These are phyloP conservation scores for Aegilops umbellulata DNA, from an alignment of 176 grass and related monocot species.

Conservation along the genomic window DNA sequence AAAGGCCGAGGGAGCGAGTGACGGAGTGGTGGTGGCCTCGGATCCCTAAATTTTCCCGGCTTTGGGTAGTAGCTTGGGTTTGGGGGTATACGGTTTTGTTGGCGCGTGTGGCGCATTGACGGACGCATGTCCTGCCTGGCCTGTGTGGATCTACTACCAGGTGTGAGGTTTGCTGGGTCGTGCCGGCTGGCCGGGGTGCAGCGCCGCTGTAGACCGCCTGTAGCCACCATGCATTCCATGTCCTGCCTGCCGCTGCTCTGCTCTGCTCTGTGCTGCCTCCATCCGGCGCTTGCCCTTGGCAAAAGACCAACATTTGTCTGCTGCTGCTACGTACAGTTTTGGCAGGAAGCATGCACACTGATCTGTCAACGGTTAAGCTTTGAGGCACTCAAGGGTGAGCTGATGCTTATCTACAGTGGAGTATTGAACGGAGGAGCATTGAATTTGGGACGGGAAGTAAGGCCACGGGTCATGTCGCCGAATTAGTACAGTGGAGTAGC, in stretches of 20 bases:
- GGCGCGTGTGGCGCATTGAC: neutral
- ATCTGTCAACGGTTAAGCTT: no score
- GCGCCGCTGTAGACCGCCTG: neutral
- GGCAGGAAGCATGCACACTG: no score
- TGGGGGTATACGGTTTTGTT: neutral
- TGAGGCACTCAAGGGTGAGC: no score
- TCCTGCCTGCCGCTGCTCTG: neutral
- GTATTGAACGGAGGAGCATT: neutral
- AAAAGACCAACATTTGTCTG: no score
- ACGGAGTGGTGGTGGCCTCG: neutral
- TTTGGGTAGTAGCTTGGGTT: neutral
- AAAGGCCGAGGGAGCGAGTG: neutral
- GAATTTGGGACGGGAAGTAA: neutral
- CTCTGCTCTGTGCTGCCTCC: neutral
- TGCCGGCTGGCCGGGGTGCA: constrained; percentile 9
- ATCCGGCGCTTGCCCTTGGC: neutral
- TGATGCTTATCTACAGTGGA: no score
- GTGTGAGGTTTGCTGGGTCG: neutral
- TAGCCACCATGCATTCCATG: no score
- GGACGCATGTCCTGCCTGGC: neutral
- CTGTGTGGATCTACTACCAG: neutral
- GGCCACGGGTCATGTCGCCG: neutral
- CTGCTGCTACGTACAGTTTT: no score
- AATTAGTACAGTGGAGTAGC: neutral
- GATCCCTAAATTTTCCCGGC: neutral